These are phyloP conservation scores for Chaetomium tenue DNA, from an alignment of 495 filamentous ascomycete species.

Conservation along the genomic window DNA sequence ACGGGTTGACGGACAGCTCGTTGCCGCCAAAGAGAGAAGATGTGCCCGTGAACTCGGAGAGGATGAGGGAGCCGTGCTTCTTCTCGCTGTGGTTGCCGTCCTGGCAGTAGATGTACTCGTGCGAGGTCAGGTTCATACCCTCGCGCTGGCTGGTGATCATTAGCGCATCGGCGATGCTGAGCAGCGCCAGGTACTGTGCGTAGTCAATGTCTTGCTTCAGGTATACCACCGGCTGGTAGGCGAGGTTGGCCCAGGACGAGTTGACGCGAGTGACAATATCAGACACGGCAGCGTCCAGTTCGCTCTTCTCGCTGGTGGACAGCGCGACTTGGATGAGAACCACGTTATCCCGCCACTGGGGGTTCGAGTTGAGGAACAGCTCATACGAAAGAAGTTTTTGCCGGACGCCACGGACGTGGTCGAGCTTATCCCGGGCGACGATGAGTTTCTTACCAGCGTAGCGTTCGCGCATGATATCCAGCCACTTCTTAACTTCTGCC, in stretches of 20 bases:
- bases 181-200: slow-evolving; percentile 81
- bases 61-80: slow-evolving; percentile 81
- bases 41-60: slow-evolving; percentile 92
- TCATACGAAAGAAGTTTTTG: slow-evolving; percentile 93
- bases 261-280: slow-evolving; percentile 94
- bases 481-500: slow-evolving; percentile 70
- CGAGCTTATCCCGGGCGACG: slow-evolving; percentile 88
- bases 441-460: slow-evolving; percentile 85
- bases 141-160: slow-evolving; percentile 93
- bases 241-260: slow-evolving; percentile 78
- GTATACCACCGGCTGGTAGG: slow-evolving; percentile 90
- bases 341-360: slow-evolving; percentile 80
- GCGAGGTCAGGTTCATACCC: slow-evolving; percentile 91
- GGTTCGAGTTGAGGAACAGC: slow-evolving; percentile 88
- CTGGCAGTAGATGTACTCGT: slow-evolving; percentile 91
- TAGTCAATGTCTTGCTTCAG: slow-evolving; percentile 91
- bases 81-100: slow-evolving; percentile 71
- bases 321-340: slow-evolving; percentile 91
- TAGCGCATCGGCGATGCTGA: slow-evolving; percentile 82
- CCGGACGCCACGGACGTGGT: slow-evolving; percentile 82
- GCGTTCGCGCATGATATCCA: slow-evolving; percentile 70
- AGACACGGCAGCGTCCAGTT: slow-evolving; percentile 80
- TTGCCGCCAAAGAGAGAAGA: slow-evolving; percentile 76
- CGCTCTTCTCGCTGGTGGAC: slow-evolving; percentile 79
- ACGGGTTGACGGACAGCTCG: slow-evolving; percentile 83